Conservation (phyloP, 176 grass and related monocot genomes). For the Saccharum officinarum region DNA sequence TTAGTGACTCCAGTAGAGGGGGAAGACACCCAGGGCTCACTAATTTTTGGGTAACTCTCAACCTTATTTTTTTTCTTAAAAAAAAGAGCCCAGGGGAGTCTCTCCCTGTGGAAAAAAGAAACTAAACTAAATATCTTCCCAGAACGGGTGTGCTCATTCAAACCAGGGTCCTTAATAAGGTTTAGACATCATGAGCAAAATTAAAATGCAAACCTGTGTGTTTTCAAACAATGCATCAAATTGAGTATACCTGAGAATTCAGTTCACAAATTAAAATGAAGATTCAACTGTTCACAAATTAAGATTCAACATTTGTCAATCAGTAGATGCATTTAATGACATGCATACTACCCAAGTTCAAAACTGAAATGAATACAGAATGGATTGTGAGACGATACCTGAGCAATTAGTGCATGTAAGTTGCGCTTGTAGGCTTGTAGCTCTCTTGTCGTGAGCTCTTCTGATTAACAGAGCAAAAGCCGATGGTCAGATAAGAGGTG, state of each 20-base stretch:
- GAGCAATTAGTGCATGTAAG: background rate
- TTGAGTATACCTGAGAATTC: background rate
- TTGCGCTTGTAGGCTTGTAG: constrained; percentile 15
- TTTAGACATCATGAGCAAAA: constrained; percentile 16
- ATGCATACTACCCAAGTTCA: constrained; percentile 3
- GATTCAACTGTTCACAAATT: background rate
- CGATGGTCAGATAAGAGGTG: no score
- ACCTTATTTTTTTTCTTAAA: background rate
- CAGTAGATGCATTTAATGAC: background rate
- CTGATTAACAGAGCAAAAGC: no score
- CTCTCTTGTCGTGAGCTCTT: constrained; percentile 18
- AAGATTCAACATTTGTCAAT: background rate
- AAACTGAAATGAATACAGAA: background rate
- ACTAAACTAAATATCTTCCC: constrained; percentile 9
- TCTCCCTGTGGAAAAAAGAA: background rate
- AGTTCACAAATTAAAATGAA: background rate
- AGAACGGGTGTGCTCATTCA: background rate
- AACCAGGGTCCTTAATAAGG: background rate
- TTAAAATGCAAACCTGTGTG: background rate
- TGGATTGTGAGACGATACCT: constrained; percentile 31
- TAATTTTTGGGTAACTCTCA: background rate
- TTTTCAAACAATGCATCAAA: background rate
- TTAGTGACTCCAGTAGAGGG: background rate
- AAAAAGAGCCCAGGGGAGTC: background rate
- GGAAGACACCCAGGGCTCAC: background rate